These are phyloP conservation scores for Aphanomyces cochlioides DNA, from an alignment of 352 stramenopile species.

Conservation along the genomic window DNA sequence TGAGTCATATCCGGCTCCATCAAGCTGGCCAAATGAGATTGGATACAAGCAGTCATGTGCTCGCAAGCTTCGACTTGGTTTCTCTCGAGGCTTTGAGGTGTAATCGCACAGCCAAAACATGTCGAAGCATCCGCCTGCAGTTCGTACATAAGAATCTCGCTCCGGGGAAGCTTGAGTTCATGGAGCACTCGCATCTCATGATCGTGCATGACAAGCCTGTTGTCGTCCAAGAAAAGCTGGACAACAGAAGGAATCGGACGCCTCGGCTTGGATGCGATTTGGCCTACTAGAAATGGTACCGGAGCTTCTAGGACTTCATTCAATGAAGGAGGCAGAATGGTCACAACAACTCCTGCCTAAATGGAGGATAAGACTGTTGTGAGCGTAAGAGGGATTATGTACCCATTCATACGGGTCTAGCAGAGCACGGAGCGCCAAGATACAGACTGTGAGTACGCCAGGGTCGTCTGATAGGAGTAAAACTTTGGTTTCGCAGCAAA, in stretches of 20 bases:
- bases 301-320: slow-evolving; percentile 72
- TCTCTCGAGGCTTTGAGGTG: slow-evolving; percentile 68
- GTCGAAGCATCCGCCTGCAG: slow-evolving; percentile 49
- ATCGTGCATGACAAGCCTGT: slow-evolving; percentile 70
- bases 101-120: slow-evolving; percentile 56
- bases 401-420: slow-evolving; percentile 64
- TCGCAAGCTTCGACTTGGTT: slow-evolving; percentile 57
- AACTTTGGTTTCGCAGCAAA: slow-evolving; percentile 75
- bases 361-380: too few relatives aligned
- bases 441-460: slow-evolving; percentile 69
- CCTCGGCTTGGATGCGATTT: slow-evolving; percentile 48
- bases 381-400: background rate
- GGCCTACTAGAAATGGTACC: slow-evolving; percentile 72
- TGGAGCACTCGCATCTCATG: slow-evolving; percentile 70
- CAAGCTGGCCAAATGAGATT: slow-evolving; percentile 57
- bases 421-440: slow-evolving; percentile 66
- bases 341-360: slow-evolving; percentile 62
- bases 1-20: slow-evolving; percentile 32
- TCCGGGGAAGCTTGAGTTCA: slow-evolving; percentile 69
- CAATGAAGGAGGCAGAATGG: slow-evolving; percentile 58
- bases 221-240: slow-evolving; percentile 80
- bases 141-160: slow-evolving; percentile 66
- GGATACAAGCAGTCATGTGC: slow-evolving; percentile 58
- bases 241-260: slow-evolving; percentile 61
- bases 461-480: slow-evolving; percentile 72